Evolutionary conservation across 2,329 filamentous ascomycete species (phyloP), one percentile per base, ranked within the genome.

Genomic region (Aspergillus sp.): DNA sequence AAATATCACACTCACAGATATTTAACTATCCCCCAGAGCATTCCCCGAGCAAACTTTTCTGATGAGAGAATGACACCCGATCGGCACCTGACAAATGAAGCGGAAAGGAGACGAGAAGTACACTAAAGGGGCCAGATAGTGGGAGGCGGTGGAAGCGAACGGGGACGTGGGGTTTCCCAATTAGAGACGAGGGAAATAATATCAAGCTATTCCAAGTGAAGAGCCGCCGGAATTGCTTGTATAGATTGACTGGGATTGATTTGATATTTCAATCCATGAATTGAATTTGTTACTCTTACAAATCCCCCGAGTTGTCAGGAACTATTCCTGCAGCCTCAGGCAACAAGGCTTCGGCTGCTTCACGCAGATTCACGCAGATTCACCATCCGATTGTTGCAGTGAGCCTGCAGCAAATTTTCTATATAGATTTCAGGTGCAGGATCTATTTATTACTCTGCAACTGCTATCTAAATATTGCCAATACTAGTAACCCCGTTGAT

Each of bases 61-160:
- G 57, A 54, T 37, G 41, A 45, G 52, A 52, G 44, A 59, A 59
- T 48, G 51, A 58, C 51, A 58, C 51, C 51, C 46, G 56, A 58
- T 58, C 56, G 56, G 56, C 56, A 54, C 56, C 56, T 58, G 51
- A 58, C 56, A 54, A 58, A 57, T 42, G 50, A 50, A 46, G 45
- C 46, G 56, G 56, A 58, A 58, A 54, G 51, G 51, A 58, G 56
- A 58, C 39, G 45, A 44, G 33, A 53, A 44, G 49, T 49, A 27
- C 27, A 48, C 45, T 50, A 50, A 50, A 24, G 47, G 19, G 47
- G 46, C 27, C 47, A 27, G 27, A 47, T 47, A 48, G 27, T 34
- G 24, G 45, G 45, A 50, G 54, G 54, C 46, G 46, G 54, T 56
- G 53, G 53, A 54, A 55, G 51, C 51, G 51, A 54, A 54, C 34